Base-by-base conservation (phyloP, 2,329 filamentous ascomycete species). In the Claviceps digitariae region DNA sequence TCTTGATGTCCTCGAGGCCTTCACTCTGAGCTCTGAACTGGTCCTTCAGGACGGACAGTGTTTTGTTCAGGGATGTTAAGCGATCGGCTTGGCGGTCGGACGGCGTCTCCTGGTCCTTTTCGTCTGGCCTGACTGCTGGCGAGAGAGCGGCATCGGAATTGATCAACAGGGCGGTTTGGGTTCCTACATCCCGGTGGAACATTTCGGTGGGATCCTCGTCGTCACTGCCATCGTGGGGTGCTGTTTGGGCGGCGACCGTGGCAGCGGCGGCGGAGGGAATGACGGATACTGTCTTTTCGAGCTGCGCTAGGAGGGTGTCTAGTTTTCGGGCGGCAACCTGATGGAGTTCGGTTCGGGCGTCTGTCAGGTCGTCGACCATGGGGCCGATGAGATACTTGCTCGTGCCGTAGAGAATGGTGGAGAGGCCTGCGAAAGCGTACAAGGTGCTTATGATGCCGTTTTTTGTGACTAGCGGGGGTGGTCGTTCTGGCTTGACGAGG, bases 161-260 rank as follows among this genome's bases (percentile, higher is more conserved):
- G 51, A 64, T 60, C 47, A 62, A 61, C 23, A 81, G 82, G 0
- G 87, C 36, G 15, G 36, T 93, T 67, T 93, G 87, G 1, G 87
- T 86, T 57, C 86, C 86, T 55, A 88, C 78, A 63, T 93, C 87
- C 47, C 86, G 81, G 66, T 90, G 86, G 68, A 88, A 93, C 57
- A 90, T 78, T 66, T 91, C 87, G 1, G 84, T 82, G 1, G 87
- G 87, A 60, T 84, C 82, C 56, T 78, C 77, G 54, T 70, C 73
- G 27, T 74, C 76, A 61, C 72, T 76, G 45, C 59, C 57, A 21
- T 57, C 52, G 15, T 57, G 54, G 9, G 53, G 51, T 9, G 52
- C 49, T 34, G 31, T 9, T 13, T 7, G 23, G 43, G 21, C 15
- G 45, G 15, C 13, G 58, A 41, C 45, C 63, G 61, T n/a, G 10